Conservation (phyloP, 768 basidiomycete species). For the Tulasnella sp. region DNA sequence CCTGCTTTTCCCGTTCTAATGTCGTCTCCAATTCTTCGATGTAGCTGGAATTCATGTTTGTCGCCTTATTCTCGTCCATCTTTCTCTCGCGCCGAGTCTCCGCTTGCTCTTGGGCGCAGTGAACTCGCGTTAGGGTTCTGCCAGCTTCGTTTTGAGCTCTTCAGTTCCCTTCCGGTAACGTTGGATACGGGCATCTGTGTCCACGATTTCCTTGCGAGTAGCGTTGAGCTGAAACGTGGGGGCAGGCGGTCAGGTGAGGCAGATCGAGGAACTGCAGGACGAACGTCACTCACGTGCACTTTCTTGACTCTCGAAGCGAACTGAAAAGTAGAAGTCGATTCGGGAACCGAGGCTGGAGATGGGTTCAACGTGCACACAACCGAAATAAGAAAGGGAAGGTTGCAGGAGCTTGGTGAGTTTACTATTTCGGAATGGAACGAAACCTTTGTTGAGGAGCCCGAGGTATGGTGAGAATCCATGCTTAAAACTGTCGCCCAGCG, state of each 20-base stretch:
- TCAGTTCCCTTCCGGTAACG: conserved; percentile 94
- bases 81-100: conserved; percentile 58
- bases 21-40: conserved; percentile 68
- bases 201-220: conserved; percentile 89
- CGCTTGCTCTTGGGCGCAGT: conserved; percentile 43
- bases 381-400: conserved; percentile 86
- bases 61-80: conserved; percentile 79
- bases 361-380: conserved; percentile 97
- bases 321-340: conserved; percentile 84
- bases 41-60: conserved; percentile 66
- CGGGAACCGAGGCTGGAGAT: conserved; percentile 67
- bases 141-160: conserved; percentile 68
- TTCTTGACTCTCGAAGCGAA: conserved; percentile 91
- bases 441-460: conserved; percentile 50
- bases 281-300: conserved; percentile 55
- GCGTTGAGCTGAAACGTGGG: conserved; percentile 59
- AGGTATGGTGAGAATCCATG: background rate
- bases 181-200: conserved; percentile 90
- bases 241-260: background rate
- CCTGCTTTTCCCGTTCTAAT: conserved; percentile 75
- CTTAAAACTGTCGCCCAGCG: no score
- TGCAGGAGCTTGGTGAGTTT: conserved; percentile 93
- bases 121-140: conserved; percentile 60
- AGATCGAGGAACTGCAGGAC: background rate
- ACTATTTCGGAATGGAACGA: conserved; percentile 92